A percentile compares a stretch with the other conserved stretches of the same genome.
Evolutionary conservation across 2,329 filamentous ascomycete species (phyloP).

Genomic region (Colletotrichum horii): DNA sequence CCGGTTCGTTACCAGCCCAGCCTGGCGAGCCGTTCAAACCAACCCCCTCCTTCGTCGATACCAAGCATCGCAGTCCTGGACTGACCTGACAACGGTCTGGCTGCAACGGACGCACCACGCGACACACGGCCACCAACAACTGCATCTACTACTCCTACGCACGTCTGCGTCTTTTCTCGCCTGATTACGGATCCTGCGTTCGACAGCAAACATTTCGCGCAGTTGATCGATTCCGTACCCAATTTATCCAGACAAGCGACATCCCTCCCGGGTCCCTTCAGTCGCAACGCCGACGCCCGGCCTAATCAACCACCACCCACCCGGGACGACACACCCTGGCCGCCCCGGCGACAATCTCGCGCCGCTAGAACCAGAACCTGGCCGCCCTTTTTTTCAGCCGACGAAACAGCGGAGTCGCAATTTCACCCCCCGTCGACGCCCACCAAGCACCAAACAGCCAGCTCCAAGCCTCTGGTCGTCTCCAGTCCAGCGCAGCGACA

Average conservation of each 20-base stretch:
- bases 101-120: background rate
- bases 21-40: conserved; percentile 8
- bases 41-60: conserved; percentile 8
- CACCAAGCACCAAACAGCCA: background rate
- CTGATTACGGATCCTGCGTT: background rate
- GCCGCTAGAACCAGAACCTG: conserved; percentile 9
- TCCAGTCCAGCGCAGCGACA: background rate
- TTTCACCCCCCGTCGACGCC: conserved; percentile 12
- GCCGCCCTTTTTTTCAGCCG: conserved; percentile 12
- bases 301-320: background rate
- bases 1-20: conserved; percentile 1
- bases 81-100: background rate
- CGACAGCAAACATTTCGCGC: background rate
- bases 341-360: conserved; percentile 13
- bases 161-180: background rate
- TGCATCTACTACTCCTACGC: background rate
- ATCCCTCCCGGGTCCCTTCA: background rate
- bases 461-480: background rate
- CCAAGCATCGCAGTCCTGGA: conserved; percentile 1
- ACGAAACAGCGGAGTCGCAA: conserved; percentile 23
- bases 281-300: background rate
- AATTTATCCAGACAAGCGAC: background rate
- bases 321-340: conserved; percentile 13
- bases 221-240: background rate
- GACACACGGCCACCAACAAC: background rate